phyloP scores from a whole-genome alignment of 345 rosid species.

The Camelina neglecta region DNA sequence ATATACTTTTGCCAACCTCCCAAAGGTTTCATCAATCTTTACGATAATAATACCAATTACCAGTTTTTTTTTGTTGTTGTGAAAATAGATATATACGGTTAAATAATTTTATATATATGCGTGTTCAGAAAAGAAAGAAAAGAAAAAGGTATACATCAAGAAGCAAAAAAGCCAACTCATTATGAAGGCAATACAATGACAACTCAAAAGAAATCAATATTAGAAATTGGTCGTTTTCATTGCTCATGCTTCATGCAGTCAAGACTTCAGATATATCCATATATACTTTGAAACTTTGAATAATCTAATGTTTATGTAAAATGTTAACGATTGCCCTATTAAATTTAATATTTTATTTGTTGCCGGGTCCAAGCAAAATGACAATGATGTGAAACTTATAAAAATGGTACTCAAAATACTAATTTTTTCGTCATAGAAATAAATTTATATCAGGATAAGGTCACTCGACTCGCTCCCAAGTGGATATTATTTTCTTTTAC shows the following conservation, averaged over 20 bases:
- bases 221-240: constrained; percentile 37
- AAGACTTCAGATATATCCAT: neutral
- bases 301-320: neutral
- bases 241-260: constrained; percentile 38
- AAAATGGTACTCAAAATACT: neutral
- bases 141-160: neutral
- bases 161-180: constrained; percentile 37
- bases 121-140: neutral
- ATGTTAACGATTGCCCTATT: neutral
- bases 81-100: too few species aligned
- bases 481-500: neutral
- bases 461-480: neutral
- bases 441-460: neutral
- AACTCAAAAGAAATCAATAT: constrained; percentile 26
- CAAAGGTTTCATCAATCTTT: neutral
- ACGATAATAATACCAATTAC: neutral
- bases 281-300: neutral
- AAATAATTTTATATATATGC: neutral
- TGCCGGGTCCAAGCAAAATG: constrained; percentile 17
- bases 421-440: neutral
- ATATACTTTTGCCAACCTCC: constrained; percentile 24
- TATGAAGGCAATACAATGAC: constrained; percentile 36
- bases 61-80: too few species aligned
- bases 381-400: neutral
- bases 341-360: neutral